Base-by-base conservation (phyloP, 768 basidiomycete species). In the Agrocybe pediades region DNA sequence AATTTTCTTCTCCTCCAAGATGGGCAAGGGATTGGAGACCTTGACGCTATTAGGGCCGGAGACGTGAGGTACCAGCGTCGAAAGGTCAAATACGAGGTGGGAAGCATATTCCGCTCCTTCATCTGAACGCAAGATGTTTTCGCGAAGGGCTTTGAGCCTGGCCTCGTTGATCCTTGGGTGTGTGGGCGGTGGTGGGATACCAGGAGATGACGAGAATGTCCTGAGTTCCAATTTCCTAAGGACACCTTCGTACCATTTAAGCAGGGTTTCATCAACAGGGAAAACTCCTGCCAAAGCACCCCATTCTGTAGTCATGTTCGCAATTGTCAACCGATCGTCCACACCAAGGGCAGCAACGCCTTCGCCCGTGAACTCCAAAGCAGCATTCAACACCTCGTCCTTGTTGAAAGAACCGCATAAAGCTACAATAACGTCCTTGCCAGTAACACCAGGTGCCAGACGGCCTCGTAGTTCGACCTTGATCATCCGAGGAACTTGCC, bases 271-370 rank as follows among this genome's bases (percentile, higher is more conserved):
- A 65, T 99, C 97, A 5, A 92, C 87, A 0, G 96, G 95, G 76
- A 99, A 98, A 6, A 97, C 85, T 26, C 97, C 97, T 7, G 85
- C 95, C 2, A 99, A 82, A 2, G 97, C 97, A 41, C 97, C 97
- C 97, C 97, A 99, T 71, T 99, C 97, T 25, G 97, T 98, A 5
- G 97, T 98, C 97, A 98, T 99, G 70, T 99, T 98, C n/a, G 95
- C 79, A 60, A 98, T 98, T 0, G 96, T 95, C 42, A 99, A 79
- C 39, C 97, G 84, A 62, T 98, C 95, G 65, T 99, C 96, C 50
- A 99, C 82, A 3, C 83, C 72, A 45, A 99, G 76, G 16, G 84
- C 78, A 16, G 81, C 65, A 9, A 98, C 80, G 21, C 97, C 97
- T 27, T 91, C 87, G 9, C 97, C 97, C 0, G 87, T 86, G 68